A percentile compares a stretch with the other conserved stretches of the same genome.
Evolutionary conservation across 768 basidiomycete genomes (phyloP).

Genomic region (Suillus plorans): DNA sequence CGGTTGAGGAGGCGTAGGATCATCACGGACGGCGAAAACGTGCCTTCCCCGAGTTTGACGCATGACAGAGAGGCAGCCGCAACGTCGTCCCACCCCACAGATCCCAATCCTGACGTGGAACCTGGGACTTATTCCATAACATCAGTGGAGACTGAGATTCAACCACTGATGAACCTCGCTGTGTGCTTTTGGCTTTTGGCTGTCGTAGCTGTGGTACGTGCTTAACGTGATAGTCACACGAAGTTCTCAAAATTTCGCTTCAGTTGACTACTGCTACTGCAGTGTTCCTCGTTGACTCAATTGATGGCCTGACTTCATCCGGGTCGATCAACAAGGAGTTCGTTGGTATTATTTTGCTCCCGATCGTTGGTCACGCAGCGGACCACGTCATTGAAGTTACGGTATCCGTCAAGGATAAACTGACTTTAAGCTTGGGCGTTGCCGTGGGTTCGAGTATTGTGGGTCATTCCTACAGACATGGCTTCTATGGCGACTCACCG

Average conservation of each 20-base stretch:
- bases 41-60: not conserved
- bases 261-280: slow-evolving; percentile 58
- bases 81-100: not conserved
- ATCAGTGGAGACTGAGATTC: slow-evolving; percentile 30
- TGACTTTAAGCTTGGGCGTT: slow-evolving; percentile 88
- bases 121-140: not conserved
- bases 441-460: slow-evolving; percentile 85
- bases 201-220: slow-evolving; percentile 60
- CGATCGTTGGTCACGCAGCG: slow-evolving; percentile 89
- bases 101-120: not conserved
- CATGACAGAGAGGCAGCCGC: not conserved
- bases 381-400: slow-evolving; percentile 92
- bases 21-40: not conserved
- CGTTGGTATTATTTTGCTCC: slow-evolving; percentile 84
- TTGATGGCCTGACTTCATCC: slow-evolving; percentile 62
- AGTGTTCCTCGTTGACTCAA: slow-evolving; percentile 76
- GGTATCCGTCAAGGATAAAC: slow-evolving; percentile 86
- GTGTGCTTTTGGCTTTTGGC: slow-evolving; percentile 54
- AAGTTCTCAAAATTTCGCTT: not conserved
- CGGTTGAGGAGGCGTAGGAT: not conserved
- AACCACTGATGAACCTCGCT: slow-evolving; percentile 52
- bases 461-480: slow-evolving; percentile 26
- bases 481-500: not conserved
- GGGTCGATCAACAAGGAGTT: slow-evolving; percentile 74
- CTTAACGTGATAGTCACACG: not conserved